Evolutionary conservation across 2,329 filamentous ascomycete genomes (phyloP).

Genomic region (Fusarium chuoi): DNA sequence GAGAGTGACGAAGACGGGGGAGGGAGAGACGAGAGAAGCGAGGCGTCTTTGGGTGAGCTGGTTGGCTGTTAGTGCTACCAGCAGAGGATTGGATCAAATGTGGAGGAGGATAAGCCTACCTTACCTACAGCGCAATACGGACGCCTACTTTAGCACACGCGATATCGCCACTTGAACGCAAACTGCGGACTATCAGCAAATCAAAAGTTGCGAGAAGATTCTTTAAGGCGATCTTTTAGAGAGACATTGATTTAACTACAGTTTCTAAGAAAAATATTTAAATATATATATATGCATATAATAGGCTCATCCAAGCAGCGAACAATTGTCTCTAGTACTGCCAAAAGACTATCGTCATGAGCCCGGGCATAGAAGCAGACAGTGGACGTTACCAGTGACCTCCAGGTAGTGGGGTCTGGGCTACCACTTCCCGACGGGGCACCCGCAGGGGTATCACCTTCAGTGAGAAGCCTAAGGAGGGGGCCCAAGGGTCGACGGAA

Average conservation of each 20-base stretch:
- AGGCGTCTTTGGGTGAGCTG: slow-evolving; percentile 7
- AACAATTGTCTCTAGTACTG: neutral
- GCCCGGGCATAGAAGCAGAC: neutral
- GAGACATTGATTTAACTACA: neutral
- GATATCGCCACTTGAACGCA: slow-evolving; percentile 31
- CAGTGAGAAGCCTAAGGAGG: slow-evolving; percentile 12
- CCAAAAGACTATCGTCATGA: neutral
- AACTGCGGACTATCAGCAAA: neutral
- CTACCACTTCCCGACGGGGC: neutral
- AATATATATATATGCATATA: no score
- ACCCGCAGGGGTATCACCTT: neutral
- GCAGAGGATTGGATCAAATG: slow-evolving; percentile 18
- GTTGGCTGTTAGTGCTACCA: slow-evolving; percentile 6
- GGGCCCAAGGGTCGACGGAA: slow-evolving; percentile 19
- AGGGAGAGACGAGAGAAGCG: slow-evolving; percentile 26
- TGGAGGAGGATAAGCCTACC: slow-evolving; percentile 32
- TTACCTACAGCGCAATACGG: neutral
- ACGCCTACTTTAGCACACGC: slow-evolving; percentile 27
- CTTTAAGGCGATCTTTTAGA: neutral
- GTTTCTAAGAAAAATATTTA: neutral
- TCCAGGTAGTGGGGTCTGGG: slow-evolving; percentile 7
- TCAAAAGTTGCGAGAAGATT: neutral
- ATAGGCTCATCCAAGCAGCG: neutral
- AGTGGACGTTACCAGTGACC: neutral
- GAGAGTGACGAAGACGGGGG: slow-evolving; percentile 26